These are phyloP conservation scores for Pseudogymnoascus sp. DNA, from an alignment of 2,329 filamentous ascomycete genomes.

Conservation along the genomic window DNA sequence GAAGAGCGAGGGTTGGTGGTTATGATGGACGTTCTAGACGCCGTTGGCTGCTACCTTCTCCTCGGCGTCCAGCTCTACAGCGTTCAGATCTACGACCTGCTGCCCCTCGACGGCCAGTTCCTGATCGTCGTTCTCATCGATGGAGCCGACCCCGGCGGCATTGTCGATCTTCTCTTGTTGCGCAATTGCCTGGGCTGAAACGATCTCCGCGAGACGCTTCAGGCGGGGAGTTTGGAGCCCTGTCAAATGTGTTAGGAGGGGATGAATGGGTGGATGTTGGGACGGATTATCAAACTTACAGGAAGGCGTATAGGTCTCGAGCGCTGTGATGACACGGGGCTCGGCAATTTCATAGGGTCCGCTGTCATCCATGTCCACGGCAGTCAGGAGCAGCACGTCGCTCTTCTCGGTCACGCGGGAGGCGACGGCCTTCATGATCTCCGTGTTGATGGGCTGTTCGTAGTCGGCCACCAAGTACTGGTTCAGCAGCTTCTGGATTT, in stretches of 20 bases:
- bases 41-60: background rate
- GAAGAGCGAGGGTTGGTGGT: background rate
- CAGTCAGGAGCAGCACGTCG: conserved; percentile 83
- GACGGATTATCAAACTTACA: conserved; percentile 51
- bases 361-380: conserved; percentile 98
- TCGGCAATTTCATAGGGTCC: conserved; percentile 98
- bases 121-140: conserved; percentile 35
- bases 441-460: conserved; percentile 97
- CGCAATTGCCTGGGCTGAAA: conserved; percentile 89
- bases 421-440: conserved; percentile 99
- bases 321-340: conserved; percentile 85
- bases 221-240: conserved; percentile 93
- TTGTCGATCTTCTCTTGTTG: conserved; percentile 77
- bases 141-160: conserved; percentile 15
- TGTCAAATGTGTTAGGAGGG: conserved; percentile 32
- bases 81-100: background rate
- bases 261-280: background rate
- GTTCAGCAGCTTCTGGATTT: conserved; percentile 97
- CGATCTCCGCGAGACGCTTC: conserved; percentile 96
- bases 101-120: background rate
- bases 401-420: conserved; percentile 97
- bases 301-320: conserved; percentile 96
- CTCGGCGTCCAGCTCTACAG: background rate
- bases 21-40: background rate
- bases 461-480: conserved; percentile 98